Conservation (phyloP, 192 early-diverging fungal species). For the Dispira parvispora region DNA sequence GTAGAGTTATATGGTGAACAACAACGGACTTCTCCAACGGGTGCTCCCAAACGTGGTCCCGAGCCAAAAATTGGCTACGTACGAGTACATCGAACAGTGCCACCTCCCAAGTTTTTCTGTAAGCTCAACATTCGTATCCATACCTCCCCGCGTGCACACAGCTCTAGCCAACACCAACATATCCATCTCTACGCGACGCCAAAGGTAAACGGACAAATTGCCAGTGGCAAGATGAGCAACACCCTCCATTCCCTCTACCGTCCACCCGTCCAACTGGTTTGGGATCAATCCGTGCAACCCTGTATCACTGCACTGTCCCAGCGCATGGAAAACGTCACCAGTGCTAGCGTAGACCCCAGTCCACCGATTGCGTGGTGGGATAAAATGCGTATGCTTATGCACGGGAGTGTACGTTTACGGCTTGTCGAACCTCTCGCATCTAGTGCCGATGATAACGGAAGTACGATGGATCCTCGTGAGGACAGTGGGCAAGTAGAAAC, state of each 20-base stretch:
- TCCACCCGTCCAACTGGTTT: slow-evolving; percentile 7
- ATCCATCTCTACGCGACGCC: neutral
- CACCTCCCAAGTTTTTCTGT: slow-evolving; percentile 12
- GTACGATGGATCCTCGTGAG: neutral
- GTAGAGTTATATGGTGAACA: neutral
- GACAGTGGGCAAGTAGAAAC: neutral
- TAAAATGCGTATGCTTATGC: slow-evolving; percentile 25
- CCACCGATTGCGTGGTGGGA: slow-evolving; percentile 34
- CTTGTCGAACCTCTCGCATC: neutral
- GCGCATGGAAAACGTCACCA: slow-evolving; percentile 25
- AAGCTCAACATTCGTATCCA: slow-evolving; percentile 10
- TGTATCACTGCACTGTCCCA: slow-evolving; percentile 31
- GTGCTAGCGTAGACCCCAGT: slow-evolving; percentile 27
- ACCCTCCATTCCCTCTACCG: neutral
- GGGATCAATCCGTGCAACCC: slow-evolving; percentile 22
- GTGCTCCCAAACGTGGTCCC: no score
- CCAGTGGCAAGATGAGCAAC: no score
- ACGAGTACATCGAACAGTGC: slow-evolving; percentile 9
- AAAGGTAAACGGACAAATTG: neutral
- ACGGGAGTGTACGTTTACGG: slow-evolving; percentile 5
- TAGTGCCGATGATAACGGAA: neutral
- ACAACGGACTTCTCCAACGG: no score
- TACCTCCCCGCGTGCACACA: neutral
- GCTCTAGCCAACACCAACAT: neutral
- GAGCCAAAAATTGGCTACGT: slow-evolving; percentile 8